Percentiles rank a stretch among this genome's conserved stretches.
phyloP scores from a whole-genome alignment of 805 yeast genomes.

The Metschnikowia drakensbergensis region DNA sequence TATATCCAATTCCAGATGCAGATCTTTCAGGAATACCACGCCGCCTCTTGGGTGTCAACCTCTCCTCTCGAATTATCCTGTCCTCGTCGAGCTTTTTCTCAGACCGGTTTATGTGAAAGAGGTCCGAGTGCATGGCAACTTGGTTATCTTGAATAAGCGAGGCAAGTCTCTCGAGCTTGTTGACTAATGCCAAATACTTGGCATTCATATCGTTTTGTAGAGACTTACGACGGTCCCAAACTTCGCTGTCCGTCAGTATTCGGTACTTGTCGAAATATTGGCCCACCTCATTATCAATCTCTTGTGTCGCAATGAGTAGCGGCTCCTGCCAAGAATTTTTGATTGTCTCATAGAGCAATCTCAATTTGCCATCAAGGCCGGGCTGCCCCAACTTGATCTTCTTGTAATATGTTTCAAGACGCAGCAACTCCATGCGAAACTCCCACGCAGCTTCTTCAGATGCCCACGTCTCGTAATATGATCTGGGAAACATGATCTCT shows the following conservation, averaged over 20 bases:
- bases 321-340: constrained; percentile 14
- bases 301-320: constrained; percentile 8
- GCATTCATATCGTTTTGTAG: constrained; percentile 18
- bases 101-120: constrained; percentile 19
- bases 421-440: constrained; percentile 17
- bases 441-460: constrained; percentile 38
- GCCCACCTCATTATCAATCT: constrained; percentile 13
- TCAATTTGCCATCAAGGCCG: background rate
- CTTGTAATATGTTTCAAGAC: constrained; percentile 5
- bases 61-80: constrained; percentile 1
- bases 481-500: constrained; percentile 28
- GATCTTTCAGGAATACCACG: constrained; percentile 24
- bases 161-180: constrained; percentile 14
- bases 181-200: constrained; percentile 15
- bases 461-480: constrained; percentile 25
- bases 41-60: background rate
- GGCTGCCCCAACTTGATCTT: constrained; percentile 8
- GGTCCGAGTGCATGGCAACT: constrained; percentile 34
- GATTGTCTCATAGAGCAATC: background rate
- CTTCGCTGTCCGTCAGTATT: constrained; percentile 7
- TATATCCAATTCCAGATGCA: constrained; percentile 26
- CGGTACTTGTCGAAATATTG: constrained; percentile 16
- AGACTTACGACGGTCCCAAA: constrained; percentile 11
- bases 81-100: constrained; percentile 4
- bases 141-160: constrained; percentile 11